Evolutionary conservation across 2,329 filamentous ascomycete species (phyloP), one percentile per base, ranked within the genome.

Genomic region (Elsinoe batatas): DNA sequence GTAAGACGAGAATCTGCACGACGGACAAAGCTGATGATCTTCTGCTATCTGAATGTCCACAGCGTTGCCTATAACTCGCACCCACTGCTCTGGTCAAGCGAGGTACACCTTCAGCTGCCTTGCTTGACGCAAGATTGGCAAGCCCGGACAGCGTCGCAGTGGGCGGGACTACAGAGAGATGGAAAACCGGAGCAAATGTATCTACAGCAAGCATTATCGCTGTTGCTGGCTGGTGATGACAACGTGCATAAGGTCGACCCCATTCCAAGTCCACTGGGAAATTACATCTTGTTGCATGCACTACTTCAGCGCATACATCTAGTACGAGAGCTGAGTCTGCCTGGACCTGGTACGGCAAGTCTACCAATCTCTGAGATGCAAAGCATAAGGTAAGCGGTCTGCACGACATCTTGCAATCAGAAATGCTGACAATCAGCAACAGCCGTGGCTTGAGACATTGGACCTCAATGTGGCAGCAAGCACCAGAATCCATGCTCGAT

Each of bases 401-500:
- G 22, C 13, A 5, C 26, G 4, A 6, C 15, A 5, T 35, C 26
- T 3, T 22, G 5, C 3, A 15, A 11, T 2, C 26, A 30, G 7
- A 2, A 3, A 13, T 3, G 15, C 47, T 51, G 15, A 51, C 32
- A 2, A 5, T 38, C 2, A 17, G 10, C 10, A 3, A 11, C 11
- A 51, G 47, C 11, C 47, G 47, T 5, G 47, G 47, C 7, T 26
- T 51, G 2, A n/a, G 47, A 13, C 33, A 51, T 4, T 69, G 67
- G 66, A 68, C 66, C 4, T 65, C 63, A 1, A 56, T 66, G 5
- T 68, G 66, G 65, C 66, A 67, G 54, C 64, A 66, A 49, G 63
- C 66, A 1, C 64, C 66, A 1, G 66, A 68, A 56, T 67, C 64
- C 0, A 68, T 65, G 22, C 61, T 68, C 1, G 67, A 69, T 40